These are phyloP conservation scores for Massarina eburnea DNA, from an alignment of 2,329 filamentous ascomycete genomes.

Conservation along the genomic window DNA sequence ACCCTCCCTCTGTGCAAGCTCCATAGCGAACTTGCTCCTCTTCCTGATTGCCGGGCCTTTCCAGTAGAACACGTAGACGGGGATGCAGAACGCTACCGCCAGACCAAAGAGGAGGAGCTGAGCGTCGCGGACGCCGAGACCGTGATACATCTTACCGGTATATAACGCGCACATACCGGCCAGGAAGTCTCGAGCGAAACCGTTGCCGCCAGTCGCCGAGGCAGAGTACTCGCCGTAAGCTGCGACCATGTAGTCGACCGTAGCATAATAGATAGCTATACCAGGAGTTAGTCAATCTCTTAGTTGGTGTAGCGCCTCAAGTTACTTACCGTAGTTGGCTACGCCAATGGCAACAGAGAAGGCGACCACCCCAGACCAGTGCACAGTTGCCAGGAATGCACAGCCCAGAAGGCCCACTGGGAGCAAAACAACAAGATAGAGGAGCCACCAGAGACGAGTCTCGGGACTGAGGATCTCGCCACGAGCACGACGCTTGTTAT, in stretches of 20 bases:
- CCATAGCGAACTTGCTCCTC: conserved; percentile 28
- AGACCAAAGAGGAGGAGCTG: conserved; percentile 52
- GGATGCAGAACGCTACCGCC: conserved; percentile 51
- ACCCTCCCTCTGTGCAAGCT: conserved; percentile 21
- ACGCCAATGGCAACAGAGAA: conserved; percentile 61
- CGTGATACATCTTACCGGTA: conserved; percentile 41
- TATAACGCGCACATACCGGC: conserved; percentile 69
- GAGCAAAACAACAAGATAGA: conserved; percentile 61
- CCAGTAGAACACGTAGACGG: conserved; percentile 60
- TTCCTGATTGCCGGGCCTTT: conserved; percentile 55
- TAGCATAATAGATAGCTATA: conserved; percentile 76
- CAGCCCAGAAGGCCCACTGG: conserved; percentile 70
- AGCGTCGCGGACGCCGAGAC: conserved; percentile 24
- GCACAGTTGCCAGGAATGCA: conserved; percentile 56
- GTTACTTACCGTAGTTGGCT: conserved; percentile 67
- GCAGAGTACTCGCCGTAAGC: conserved; percentile 72
- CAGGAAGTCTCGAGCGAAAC: conserved; percentile 72
- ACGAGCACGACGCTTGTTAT: conserved; percentile 50
- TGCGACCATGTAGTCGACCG: conserved; percentile 77
- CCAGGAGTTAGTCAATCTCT: too few relatives aligned
- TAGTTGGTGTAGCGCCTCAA: too few relatives aligned
- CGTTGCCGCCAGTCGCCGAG: conserved; percentile 75
- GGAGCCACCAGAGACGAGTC: conserved; percentile 64
- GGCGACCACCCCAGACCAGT: conserved; percentile 59
- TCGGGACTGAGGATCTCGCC: conserved; percentile 60